Evolutionary conservation across 305 asterid genomes (phyloP), one percentile per base, ranked within the genome.

Genomic region (Plantago rigida): DNA sequence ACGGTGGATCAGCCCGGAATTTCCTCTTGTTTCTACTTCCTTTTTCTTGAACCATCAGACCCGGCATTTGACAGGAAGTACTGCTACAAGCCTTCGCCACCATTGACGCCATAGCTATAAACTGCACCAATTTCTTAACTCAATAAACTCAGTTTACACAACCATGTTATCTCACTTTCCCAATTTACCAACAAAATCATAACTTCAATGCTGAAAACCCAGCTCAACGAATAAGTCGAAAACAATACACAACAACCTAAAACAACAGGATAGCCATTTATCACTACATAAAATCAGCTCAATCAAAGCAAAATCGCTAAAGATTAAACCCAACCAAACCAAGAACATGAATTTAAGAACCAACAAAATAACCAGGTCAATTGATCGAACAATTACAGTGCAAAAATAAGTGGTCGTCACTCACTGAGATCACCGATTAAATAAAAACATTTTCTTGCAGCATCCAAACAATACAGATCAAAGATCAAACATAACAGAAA

Each of bases 11-110:
- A 1, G 96, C 95, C 56, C 95, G 78, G 75, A 88, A 92, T 71
- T 92, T 92, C 66, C 96, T 79, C 78, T 92, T 88, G 69, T 92
- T 92, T 82, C 96, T 74, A 60, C 94, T 88, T 34, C 84, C 96
- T 60, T 84, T 92, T 60, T 83, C 96, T 75, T 79, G 85, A 53
- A 79, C 76, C n/a, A 75, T 73, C 84, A 86, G 64, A 36, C 73
- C 75, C 7, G 90, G 84, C 75, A 81, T 79, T 81, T 82, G 95
- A 66, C 77, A 73, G 71, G 86, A 80, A 68, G 79, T 77, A 60
- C 77, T 78, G 79, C 81, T 75, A 72, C 91, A 83, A 63, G 89
- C 79, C 78, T 86, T 80, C 2, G 91, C 91, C 68, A 81, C 87
- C 87, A 81, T 77, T 57, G 87, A 83, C 68, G 88, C 89, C 92